A percentile compares a stretch with the other conserved stretches of the same genome.
These are phyloP conservation scores for Mariannaea elegans DNA, from an alignment of 2,329 filamentous ascomycete species.

Conservation along the genomic window DNA sequence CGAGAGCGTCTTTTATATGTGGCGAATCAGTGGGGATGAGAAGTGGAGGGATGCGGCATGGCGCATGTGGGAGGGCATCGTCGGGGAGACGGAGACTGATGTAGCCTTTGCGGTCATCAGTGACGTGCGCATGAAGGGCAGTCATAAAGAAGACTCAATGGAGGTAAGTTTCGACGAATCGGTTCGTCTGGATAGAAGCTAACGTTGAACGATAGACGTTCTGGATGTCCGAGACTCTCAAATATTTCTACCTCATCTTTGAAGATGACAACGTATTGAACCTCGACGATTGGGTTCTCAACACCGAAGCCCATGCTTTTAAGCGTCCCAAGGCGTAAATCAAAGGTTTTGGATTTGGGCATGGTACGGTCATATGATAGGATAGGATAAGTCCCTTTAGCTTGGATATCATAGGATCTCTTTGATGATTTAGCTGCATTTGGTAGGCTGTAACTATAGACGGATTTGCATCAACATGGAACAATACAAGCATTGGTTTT, in stretches of 20 bases:
- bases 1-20: conserved; percentile 62
- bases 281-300: conserved; percentile 75
- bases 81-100: conserved; percentile 52
- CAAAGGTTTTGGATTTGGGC: conserved; percentile 27
- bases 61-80: conserved; percentile 57
- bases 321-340: conserved; percentile 42
- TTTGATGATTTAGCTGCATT: neutral
- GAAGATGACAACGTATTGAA: conserved; percentile 69
- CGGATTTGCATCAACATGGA: conserved; percentile 6
- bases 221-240: conserved; percentile 80
- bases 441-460: conserved; percentile 7
- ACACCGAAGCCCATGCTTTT: conserved; percentile 65
- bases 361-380: neutral
- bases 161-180: conserved; percentile 54
- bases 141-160: conserved; percentile 65
- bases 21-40: conserved; percentile 58
- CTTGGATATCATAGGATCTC: conserved; percentile 11
- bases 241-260: conserved; percentile 81
- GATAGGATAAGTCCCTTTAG: neutral
- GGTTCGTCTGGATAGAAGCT: conserved; percentile 12
- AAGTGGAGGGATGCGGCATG: conserved; percentile 56
- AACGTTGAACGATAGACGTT: conserved; percentile 58
- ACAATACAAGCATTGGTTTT: neutral
- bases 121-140: conserved; percentile 45
- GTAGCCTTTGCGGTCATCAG: conserved; percentile 54